Conservation (phyloP, 805 yeast species). For the Yarrowia hollandica region DNA sequence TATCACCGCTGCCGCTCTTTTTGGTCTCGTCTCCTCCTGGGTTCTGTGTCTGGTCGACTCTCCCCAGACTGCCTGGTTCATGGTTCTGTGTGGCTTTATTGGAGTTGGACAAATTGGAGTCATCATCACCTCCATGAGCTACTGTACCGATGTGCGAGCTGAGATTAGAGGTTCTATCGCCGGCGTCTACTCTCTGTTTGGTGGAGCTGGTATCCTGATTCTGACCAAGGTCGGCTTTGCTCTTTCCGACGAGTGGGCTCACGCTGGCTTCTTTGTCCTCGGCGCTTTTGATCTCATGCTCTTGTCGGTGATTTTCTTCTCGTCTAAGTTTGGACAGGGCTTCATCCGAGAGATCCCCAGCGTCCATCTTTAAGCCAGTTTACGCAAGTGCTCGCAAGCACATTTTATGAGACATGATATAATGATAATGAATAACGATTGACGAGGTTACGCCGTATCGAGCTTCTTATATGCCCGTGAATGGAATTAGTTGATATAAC, state of each 20-base stretch:
- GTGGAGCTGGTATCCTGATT: conserved; percentile 65
- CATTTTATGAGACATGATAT: conserved; percentile 13
- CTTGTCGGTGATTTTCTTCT: conserved; percentile 14
- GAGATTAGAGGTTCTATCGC: conserved; percentile 61
- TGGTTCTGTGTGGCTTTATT: conserved; percentile 47
- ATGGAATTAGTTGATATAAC: no score
- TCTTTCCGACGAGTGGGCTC: conserved; percentile 56
- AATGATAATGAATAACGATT: conserved; percentile 21
- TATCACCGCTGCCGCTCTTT: conserved; percentile 36
- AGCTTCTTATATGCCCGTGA: neutral
- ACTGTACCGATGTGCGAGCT: conserved; percentile 51
- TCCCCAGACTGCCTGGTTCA: conserved; percentile 8
- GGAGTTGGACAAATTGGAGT: conserved; percentile 65
- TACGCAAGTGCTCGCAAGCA: no score
- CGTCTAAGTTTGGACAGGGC: conserved; percentile 17
- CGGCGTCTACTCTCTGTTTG: conserved; percentile 67
- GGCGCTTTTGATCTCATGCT: conserved; percentile 45
- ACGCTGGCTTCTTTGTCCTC: conserved; percentile 59
- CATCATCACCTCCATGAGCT: conserved; percentile 63
- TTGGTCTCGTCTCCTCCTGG: conserved; percentile 35
- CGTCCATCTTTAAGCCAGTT: neutral
- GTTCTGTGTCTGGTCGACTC: conserved; percentile 42
- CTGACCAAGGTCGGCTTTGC: conserved; percentile 63
- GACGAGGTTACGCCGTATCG: neutral
- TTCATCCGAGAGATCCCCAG: conserved; percentile 20